Conservation (phyloP, 768 basidiomycete genomes). For the Hemileccinum impolitum region DNA sequence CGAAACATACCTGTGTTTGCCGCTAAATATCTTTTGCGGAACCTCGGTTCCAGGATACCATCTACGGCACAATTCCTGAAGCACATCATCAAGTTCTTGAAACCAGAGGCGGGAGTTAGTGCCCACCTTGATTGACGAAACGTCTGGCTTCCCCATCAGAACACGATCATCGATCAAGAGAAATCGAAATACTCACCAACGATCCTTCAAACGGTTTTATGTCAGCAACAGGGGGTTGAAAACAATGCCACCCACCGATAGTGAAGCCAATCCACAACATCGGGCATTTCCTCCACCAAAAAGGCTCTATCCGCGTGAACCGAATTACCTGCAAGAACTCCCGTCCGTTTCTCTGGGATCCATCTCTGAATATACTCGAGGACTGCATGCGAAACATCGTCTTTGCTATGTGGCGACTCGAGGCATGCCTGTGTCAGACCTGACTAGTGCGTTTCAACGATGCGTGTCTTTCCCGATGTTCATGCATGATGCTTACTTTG, state of each 20-base stretch:
- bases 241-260: slow-evolving; percentile 52
- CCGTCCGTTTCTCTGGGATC: slow-evolving; percentile 64
- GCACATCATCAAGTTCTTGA: background rate
- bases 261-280: slow-evolving; percentile 74
- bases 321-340: slow-evolving; percentile 82
- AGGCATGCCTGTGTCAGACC: slow-evolving; percentile 82
- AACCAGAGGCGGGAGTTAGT: background rate
- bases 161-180: background rate
- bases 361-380: slow-evolving; percentile 80
- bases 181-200: slow-evolving; percentile 51
- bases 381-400: slow-evolving; percentile 57
- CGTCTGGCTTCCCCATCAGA: slow-evolving; percentile 46
- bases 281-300: slow-evolving; percentile 75
- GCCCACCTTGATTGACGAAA: slow-evolving; percentile 75
- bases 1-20: slow-evolving; percentile 53
- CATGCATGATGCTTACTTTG: slow-evolving; percentile 40
- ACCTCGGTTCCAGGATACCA: slow-evolving; percentile 53
- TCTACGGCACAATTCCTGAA: slow-evolving; percentile 66
- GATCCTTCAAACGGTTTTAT: slow-evolving; percentile 41
- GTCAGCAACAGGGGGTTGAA: background rate
- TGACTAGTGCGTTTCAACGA: slow-evolving; percentile 45
- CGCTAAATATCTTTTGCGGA: slow-evolving; percentile 32
- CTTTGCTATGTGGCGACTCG: slow-evolving; percentile 59
- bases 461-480: background rate
- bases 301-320: slow-evolving; percentile 81